A percentile compares a stretch with the other conserved stretches of the same genome.
Conservation (phyloP, 148 eudicot genomes). For the Mesembryanthemum crystallinum region DNA sequence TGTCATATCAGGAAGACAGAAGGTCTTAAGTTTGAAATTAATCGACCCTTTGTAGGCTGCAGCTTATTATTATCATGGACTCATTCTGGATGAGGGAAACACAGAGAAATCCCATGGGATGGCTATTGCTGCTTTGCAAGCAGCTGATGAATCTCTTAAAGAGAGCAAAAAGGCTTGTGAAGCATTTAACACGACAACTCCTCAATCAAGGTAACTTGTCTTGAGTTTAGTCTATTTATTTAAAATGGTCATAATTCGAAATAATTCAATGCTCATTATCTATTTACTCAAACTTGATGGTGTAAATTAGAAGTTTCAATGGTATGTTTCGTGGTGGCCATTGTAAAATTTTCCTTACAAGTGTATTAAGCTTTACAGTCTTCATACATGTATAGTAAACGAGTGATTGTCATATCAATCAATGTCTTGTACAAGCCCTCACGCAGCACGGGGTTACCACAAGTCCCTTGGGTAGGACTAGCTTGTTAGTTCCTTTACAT, state of each 20-base stretch:
- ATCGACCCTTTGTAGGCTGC: conserved; percentile 56
- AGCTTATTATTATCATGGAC: conserved; percentile 96
- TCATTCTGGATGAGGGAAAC: conserved; percentile 96
- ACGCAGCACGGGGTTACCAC: too few species aligned
- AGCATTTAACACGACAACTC: conserved; percentile 68
- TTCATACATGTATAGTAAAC: background rate
- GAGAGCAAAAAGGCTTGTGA: conserved; percentile 88
- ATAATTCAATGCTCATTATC: too few species aligned
- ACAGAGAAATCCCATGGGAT: conserved; percentile 95
- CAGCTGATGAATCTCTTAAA: conserved; percentile 91
- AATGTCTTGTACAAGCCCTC: too few species aligned
- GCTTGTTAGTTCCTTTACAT: background rate
- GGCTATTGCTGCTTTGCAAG: conserved; percentile 97
- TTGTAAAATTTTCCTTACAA: too few species aligned
- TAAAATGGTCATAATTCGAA: too few species aligned
- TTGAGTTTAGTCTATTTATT: background rate
- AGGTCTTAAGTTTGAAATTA: conserved; percentile 1
- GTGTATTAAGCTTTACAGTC: too few species aligned
- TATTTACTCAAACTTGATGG: too few species aligned
- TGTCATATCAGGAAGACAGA: background rate
- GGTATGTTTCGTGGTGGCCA: too few species aligned
- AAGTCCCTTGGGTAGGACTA: background rate
- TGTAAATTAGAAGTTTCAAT: too few species aligned
- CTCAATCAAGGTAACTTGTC: conserved; percentile 68
- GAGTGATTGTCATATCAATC: background rate